Conservation (phyloP, 2,329 filamentous ascomycete species). For the Chaetomiaceae sp. region DNA sequence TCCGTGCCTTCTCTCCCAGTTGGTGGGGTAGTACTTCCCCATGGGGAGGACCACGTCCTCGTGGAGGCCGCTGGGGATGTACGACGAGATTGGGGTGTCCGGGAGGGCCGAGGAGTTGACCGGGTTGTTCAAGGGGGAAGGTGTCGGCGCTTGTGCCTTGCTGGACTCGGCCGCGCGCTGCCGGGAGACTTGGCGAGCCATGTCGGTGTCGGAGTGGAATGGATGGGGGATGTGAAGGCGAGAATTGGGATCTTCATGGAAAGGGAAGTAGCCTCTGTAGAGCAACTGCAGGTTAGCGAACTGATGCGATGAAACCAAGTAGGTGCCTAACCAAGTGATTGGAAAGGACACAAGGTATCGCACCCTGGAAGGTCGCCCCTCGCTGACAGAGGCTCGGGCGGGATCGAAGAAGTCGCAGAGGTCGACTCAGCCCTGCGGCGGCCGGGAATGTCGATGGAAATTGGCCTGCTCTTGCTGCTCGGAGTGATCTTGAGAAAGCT, state of each 20-base stretch:
- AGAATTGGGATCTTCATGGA: conserved; percentile 50
- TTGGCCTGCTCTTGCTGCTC: conserved; percentile 41
- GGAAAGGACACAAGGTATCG: conserved; percentile 24
- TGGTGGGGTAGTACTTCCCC: conserved; percentile 61
- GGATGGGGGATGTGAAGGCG: conserved; percentile 48
- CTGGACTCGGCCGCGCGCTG: conserved; percentile 32
- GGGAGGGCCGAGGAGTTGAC: conserved; percentile 21
- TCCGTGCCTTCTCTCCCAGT: conserved; percentile 45
- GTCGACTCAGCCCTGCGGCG: conserved; percentile 32
- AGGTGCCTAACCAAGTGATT: background rate
- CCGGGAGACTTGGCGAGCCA: conserved; percentile 35
- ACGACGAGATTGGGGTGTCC: conserved; percentile 45
- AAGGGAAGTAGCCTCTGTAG: conserved; percentile 54
- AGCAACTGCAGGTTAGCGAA: background rate
- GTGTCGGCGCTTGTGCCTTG: background rate
- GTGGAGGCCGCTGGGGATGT: conserved; percentile 43
- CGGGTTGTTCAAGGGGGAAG: background rate
- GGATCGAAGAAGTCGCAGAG: conserved; percentile 37
- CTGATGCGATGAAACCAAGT: background rate
- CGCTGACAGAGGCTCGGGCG: conserved; percentile 49
- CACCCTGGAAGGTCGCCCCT: conserved; percentile 57
- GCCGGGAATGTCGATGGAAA: conserved; percentile 49
- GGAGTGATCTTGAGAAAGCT: conserved; percentile 20
- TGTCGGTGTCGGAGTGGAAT: conserved; percentile 41
- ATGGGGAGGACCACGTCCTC: conserved; percentile 46